Evolutionary conservation across 1,139 yeast species (phyloP), one percentile per base, ranked within the genome.

Genomic region (Geotrichum citri-aurantii): DNA sequence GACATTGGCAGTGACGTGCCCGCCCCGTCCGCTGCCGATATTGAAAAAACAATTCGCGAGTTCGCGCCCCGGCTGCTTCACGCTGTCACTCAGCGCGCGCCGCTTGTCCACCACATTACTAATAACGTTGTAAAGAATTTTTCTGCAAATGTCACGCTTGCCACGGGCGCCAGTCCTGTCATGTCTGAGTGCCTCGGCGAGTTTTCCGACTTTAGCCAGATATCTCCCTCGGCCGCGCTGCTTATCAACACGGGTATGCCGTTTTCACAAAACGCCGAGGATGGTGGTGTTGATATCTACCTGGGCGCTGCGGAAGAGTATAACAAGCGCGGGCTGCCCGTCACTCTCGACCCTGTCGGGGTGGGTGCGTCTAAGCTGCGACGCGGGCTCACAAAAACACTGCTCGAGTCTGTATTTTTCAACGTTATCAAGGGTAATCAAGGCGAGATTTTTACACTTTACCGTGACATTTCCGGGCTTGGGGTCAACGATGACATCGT

Each of bases 331-430:
- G 81, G 82, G 8, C 78, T 79, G 58, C 92, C 88, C 6, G 79
- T 90, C 47, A 81, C 91, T 0, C 85, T 87, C 65, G 98, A 92
- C 69, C 98, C 97, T 0, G 97, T 92, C 14, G 98, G 93, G 0
- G 90, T 86, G 49, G 96, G 96, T 31, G 97, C 97, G 0, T 80
- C 96, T 0, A 63, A 68, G 1, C 80, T 83, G 10, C 76, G 98
- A 61, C 74, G 77, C 44, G 69, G 72, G 2, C 76, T 83, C 31
- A 79, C 84, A 57, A 71, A 76, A 42, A 68, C 70, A 1, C 66
- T 90, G 11, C 71, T 91, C 48, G 78, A 84, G 52, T 60, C 67
- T 17, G 92, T 91, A 1, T 81, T 82, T 53, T 79, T 82, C 58
- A 74, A 87, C 1, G 91, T 90, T 19, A 84, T 91, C 64, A 90